Evolutionary conservation across 495 filamentous ascomycete genomes (phyloP), one percentile per base, ranked within the genome.

Genomic region (Penicillium parvum): DNA sequence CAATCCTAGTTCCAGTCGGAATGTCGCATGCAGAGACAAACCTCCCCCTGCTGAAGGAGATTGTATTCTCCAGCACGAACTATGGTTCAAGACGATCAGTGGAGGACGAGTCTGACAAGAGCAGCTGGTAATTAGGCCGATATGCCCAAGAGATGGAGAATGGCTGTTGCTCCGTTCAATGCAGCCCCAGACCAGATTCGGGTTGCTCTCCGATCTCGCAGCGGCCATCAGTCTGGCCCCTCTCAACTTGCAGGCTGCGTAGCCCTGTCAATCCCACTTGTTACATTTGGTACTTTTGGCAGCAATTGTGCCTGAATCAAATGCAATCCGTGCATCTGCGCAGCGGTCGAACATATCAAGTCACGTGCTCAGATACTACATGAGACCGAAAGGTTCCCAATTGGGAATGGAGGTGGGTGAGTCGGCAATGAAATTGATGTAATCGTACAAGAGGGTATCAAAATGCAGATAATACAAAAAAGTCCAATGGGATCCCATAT

Each of bases 391-490:
- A n/a, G n/a, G n/a, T n/a, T n/a, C n/a, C n/a, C n/a, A n/a, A n/a
- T n/a, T n/a, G n/a, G n/a, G n/a, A n/a, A n/a, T n/a, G n/a, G n/a
- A n/a, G n/a, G n/a, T n/a, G n/a, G n/a, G n/a, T n/a, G n/a, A n/a
- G n/a, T n/a, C n/a, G n/a, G n/a, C n/a, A n/a, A n/a, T n/a, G n/a
- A n/a, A n/a, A 50, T 8, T 27, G 37, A 37, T 23, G 26, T 20
- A 50, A 32, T 30, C 32, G 29, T 20, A 50, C 29, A 37, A 29
- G 5, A 36, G 51, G 51, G 52, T 55, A 55, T 55, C 52, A 48
- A 46, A 48, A 28, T 44, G 40, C 11, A 39, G 12, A 42, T 47
- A 37, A 18, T 42, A 50, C 42, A 45, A 23, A 17, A 15, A 33
- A 40, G 18, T 40, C 25, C 10, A 27, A 20, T 25, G 23, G 32